Evolutionary conservation across 2,329 filamentous ascomycete genomes (phyloP), one percentile per base, ranked within the genome.

Genomic region (Ceratocystiopsis sp.): DNA sequence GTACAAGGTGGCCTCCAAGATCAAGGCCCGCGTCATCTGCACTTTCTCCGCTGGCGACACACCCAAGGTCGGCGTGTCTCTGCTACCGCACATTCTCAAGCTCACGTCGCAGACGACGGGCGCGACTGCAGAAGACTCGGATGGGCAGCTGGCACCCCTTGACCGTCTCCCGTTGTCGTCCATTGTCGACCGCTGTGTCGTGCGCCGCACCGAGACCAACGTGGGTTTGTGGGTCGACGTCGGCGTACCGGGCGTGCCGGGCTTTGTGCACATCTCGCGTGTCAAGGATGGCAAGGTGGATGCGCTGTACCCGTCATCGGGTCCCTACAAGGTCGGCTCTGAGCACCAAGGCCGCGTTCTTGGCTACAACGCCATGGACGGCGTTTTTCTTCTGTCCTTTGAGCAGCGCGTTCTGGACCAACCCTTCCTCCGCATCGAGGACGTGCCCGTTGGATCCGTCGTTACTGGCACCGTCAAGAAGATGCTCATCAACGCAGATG

Each of bases 251-350:
- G 73, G 78, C 29, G 66, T 89, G 3, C 67, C 74, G n/a, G 84
- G 84, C 11, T 98, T 95, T 55, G 86, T 93, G 18, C 91, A 98
- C 59, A 93, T 98, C 50, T 98, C 91, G 1, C 76, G 84, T 49
- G 73, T 98, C 48, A 82, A 89, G 46, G 89, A 98, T 57, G 80
- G 80, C 51, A 93, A 91, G 58, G 73, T 95, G 42, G 91, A 96
- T 49, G 75, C 74, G 1, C 67, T 98, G 6, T 83, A 84, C 14
- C 75, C 84, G 49, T 68, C 75, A 4, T 78, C 76, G 16, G 91
- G 91, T 0, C 71, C 80, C 3, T 95, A 78, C 65, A 83, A 85
- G 59, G 57, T 82, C 17, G 85, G 76, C 36, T 80, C 86, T 0
- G 73, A 71, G 15, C 91, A 98, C 60, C 75, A 78, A 42, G 85